phyloP scores from a whole-genome alignment of 331 rosid genomes.

The Malus hybrid region DNA sequence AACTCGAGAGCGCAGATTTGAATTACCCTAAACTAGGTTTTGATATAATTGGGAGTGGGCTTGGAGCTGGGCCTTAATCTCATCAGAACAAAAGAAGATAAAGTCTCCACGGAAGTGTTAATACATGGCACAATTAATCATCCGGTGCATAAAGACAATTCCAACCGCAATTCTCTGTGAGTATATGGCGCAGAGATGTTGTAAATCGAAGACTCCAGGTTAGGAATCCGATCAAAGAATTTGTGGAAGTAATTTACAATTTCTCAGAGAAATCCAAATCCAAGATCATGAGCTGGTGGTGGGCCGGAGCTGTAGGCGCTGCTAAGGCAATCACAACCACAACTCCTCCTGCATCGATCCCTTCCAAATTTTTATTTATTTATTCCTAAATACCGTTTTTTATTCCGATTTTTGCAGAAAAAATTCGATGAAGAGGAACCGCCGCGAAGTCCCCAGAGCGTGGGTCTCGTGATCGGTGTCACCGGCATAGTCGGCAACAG shows the following conservation, averaged over 20 bases:
- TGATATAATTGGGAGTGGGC: not conserved
- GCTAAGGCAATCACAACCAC: not conserved
- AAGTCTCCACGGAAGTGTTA: not conserved
- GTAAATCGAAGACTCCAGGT: not conserved
- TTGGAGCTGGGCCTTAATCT: not conserved
- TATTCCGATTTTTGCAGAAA: not conserved
- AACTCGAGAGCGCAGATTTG: not conserved
- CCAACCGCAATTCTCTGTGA: not conserved
- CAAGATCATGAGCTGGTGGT: not conserved
- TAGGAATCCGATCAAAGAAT: not conserved
- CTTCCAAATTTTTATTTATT: not conserved
- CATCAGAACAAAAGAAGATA: no score
- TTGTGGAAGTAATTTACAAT: not conserved
- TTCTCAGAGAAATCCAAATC: not conserved
- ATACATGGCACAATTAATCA: not conserved
- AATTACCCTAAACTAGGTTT: not conserved
- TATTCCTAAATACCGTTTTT: not conserved
- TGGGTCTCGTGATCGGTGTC: slow-evolving; percentile 37
- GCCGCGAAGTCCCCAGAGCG: not conserved
- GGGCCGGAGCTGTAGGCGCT: not conserved
- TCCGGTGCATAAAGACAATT: not conserved
- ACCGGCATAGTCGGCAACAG: slow-evolving; percentile 70
- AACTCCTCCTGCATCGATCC: not conserved
- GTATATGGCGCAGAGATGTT: not conserved
- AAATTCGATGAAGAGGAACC: not conserved